Conservation (phyloP, 768 basidiomycete species). For the Tricholoma bakamatsutake region DNA sequence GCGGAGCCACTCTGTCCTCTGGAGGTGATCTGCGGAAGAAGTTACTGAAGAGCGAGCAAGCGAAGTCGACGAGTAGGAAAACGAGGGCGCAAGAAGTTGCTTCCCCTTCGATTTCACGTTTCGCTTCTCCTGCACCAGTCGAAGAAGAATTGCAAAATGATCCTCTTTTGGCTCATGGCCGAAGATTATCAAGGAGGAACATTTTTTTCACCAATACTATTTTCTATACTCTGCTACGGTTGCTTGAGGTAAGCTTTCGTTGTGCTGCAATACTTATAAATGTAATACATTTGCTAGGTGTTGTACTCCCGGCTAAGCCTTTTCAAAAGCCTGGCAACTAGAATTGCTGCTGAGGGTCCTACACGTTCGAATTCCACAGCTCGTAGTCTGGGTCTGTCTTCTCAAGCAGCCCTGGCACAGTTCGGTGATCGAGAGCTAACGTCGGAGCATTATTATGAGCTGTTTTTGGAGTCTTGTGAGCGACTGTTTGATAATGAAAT, state of each 20-base stretch:
- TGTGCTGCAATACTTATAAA: not conserved
- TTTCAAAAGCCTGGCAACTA: conserved; percentile 68
- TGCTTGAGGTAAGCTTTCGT: conserved; percentile 66
- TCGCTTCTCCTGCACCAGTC: conserved; percentile 53
- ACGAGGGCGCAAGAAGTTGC: conserved; percentile 46
- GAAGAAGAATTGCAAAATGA: conserved; percentile 37
- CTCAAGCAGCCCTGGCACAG: conserved; percentile 20
- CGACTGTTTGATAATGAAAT: conserved; percentile 89
- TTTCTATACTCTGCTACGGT: conserved; percentile 79
- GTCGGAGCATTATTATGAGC: conserved; percentile 70
- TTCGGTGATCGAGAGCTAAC: conserved; percentile 33
- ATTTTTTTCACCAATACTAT: conserved; percentile 87
- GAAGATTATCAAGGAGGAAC: conserved; percentile 33
- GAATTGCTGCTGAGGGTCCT: conserved; percentile 30
- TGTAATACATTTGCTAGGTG: conserved; percentile 40
- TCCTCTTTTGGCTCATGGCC: conserved; percentile 20
- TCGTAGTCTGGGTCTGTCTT: conserved; percentile 23
- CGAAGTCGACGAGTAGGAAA: conserved; percentile 59
- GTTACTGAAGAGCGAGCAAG: conserved; percentile 76
- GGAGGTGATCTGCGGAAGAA: conserved; percentile 74
- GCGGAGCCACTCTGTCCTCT: conserved; percentile 18
- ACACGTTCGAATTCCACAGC: conserved; percentile 17
- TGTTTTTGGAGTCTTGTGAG: conserved; percentile 84
- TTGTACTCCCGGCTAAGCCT: conserved; percentile 74
- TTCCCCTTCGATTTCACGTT: conserved; percentile 48